Base-by-base conservation (phyloP, 2,329 filamentous ascomycete species). In the Teratosphaeria nubilosa region DNA sequence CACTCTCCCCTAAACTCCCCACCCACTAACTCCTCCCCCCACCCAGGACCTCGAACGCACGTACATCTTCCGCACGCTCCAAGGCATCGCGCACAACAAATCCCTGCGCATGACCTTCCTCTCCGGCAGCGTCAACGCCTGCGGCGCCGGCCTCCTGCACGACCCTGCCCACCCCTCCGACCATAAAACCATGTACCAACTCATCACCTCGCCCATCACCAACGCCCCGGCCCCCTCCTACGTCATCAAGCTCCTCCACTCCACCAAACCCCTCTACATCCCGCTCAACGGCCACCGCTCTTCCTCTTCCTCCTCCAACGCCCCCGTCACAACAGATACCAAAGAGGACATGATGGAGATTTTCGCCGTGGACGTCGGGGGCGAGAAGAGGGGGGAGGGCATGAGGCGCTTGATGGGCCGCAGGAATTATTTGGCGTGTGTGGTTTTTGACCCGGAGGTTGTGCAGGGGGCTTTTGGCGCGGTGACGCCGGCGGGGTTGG, bases 301-400 rank as follows among this genome's bases (percentile, higher is more conserved):
- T 60, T 80, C 81, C 1, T 60, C 65, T 51, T 57, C 56, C 25
- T 16, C 13, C 2, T 10, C n/a, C 5, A 53, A 20, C 2, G 5
- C 11, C 20, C 53, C 51, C n/a, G 82, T 83, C 63, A 86, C 87
- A 0, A 87, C 86, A 1, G 94, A 99, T 72, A 99, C 94, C 53
- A 97, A 99, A 75, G 94, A 99, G 74, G 94, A 99, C 75, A 99
- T 99, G 94, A 95, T 99, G 88, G 94, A 99, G 77, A 95, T 99
- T 65, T 99, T 99, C 81, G 90, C 94, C 68, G 89, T 87, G 7
- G 94, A 99, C 67, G 90, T 94, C 16, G 90, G 86, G 56, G 92
- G 94, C n/a, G 79, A 84, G 37, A 79, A 85, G 0, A 82, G 91
- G 53, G 41, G n/a, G 1, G 41, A 20, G n/a, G 92, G 96, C 73